These are phyloP conservation scores for Colletotrichum lindemuthianum DNA, from an alignment of 2,329 filamentous ascomycete species.

Conservation along the genomic window DNA sequence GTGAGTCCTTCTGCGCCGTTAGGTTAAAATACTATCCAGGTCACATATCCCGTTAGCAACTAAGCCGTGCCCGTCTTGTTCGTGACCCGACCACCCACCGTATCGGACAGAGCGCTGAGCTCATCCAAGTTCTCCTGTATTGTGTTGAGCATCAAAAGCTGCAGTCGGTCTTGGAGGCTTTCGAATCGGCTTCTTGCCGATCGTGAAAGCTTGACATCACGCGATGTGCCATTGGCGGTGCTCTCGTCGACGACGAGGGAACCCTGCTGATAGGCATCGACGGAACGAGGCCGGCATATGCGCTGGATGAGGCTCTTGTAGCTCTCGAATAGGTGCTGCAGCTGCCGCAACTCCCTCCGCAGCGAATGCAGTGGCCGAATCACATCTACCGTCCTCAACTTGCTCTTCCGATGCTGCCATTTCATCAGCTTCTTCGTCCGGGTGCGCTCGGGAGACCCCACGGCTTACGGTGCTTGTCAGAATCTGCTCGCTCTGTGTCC, in stretches of 20 bases:
- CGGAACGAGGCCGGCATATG: slow-evolving; percentile 59
- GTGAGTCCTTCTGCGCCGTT: slow-evolving; percentile 79
- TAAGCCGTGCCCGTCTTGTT: background rate
- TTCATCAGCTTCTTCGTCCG: slow-evolving; percentile 19
- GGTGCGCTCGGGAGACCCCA: background rate
- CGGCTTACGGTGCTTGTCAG: slow-evolving; percentile 47
- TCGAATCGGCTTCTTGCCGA: slow-evolving; percentile 68
- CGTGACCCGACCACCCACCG: slow-evolving; percentile 56
- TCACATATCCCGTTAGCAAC: slow-evolving; percentile 4
- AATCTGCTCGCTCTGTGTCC: slow-evolving; percentile 45
- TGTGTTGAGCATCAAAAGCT: slow-evolving; percentile 69
- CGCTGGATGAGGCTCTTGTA: slow-evolving; percentile 70
- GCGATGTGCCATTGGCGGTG: background rate
- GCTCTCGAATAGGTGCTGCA: slow-evolving; percentile 68
- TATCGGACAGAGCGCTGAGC: slow-evolving; percentile 75
- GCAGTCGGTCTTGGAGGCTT: slow-evolving; percentile 66
- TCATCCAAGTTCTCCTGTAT: slow-evolving; percentile 73
- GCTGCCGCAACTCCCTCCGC: slow-evolving; percentile 67
- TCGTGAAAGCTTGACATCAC: slow-evolving; percentile 47
- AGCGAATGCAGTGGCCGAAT: slow-evolving; percentile 67
- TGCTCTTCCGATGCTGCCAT: slow-evolving; percentile 34
- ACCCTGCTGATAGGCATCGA: slow-evolving; percentile 13
- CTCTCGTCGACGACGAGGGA: background rate
- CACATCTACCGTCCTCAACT: slow-evolving; percentile 60
- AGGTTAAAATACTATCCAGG: slow-evolving; percentile 76